Percentiles rank a stretch among this genome's conserved stretches.
Evolutionary conservation across 2,329 filamentous ascomycete species (phyloP).

Genomic region (Cryphonectria naterciae): DNA sequence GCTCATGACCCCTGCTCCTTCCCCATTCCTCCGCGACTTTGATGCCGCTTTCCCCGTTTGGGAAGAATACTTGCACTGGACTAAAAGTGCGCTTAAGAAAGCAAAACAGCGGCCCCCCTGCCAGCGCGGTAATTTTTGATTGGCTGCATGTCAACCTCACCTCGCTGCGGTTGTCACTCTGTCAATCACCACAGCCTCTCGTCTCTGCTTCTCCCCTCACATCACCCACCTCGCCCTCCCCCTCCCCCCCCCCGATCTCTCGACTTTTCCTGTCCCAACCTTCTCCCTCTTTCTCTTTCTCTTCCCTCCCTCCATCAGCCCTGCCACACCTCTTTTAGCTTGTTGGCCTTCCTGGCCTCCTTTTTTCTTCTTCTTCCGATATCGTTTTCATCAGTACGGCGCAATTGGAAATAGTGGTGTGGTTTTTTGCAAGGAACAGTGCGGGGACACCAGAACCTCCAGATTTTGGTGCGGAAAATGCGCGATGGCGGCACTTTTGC

Average conservation of each 20-base stretch:
- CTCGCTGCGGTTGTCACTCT: slow-evolving; percentile 15
- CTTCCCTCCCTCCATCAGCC: slow-evolving; percentile 1
- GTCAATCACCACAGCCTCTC: slow-evolving; percentile 9
- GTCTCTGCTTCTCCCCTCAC: slow-evolving; percentile 14
- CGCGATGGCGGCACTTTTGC: slow-evolving; percentile 13
- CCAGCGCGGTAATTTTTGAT: slow-evolving; percentile 10
- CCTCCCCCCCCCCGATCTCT: slow-evolving; percentile 14
- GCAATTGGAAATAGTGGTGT: not conserved
- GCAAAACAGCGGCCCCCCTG: not conserved
- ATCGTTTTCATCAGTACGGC: not conserved
- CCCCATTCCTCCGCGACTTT: not conserved
- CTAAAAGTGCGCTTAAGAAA: not conserved
- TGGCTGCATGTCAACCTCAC: slow-evolving; percentile 19
- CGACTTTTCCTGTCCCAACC: slow-evolving; percentile 23
- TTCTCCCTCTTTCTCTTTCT: slow-evolving; percentile 28
- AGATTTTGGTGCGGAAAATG: not conserved
- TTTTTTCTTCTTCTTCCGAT: slow-evolving; percentile 3
- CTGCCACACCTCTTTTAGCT: slow-evolving; percentile 21
- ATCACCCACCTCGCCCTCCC: slow-evolving; percentile 21
- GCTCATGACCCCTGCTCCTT: slow-evolving; percentile 1
- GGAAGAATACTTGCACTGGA: slow-evolving; percentile 7
- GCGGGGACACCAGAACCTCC: not conserved
- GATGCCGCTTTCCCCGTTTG: slow-evolving; percentile 16
- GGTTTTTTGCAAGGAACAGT: not conserved
- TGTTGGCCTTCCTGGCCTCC: slow-evolving; percentile 17